Percentiles rank a stretch among this genome's conserved stretches.
Conservation (phyloP, 306 rosid genomes). For the Alnus glutinosa region DNA sequence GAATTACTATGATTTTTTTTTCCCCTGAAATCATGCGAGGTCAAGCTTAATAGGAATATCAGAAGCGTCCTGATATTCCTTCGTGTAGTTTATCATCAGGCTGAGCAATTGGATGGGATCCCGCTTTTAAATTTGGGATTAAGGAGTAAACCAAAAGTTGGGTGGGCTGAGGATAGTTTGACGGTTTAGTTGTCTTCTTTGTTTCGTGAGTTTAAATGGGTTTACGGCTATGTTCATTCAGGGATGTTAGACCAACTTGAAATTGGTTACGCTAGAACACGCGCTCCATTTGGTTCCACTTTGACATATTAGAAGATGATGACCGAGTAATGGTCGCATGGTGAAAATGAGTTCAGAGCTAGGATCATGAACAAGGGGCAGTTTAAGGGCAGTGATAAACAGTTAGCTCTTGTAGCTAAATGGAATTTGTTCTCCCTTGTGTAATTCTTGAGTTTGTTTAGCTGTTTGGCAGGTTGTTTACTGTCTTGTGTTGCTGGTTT, state of each 20-base stretch:
- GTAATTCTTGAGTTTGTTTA: no score
- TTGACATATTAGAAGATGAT: neutral
- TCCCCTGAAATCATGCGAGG: neutral
- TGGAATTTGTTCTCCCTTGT: no score
- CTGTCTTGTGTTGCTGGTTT: no score
- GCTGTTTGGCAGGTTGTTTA: no score
- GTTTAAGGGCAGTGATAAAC: no score
- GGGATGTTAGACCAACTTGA: neutral
- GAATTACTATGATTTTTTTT: neutral
- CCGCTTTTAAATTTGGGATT: neutral
- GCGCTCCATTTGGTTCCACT: neutral
- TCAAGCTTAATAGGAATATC: neutral
- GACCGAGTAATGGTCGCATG: no score
- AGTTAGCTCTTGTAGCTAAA: no score
- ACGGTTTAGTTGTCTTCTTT: neutral
- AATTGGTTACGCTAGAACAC: neutral
- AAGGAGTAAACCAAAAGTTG: neutral
- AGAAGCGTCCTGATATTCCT: neutral
- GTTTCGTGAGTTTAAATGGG: neutral
- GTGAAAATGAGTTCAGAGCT: no score
- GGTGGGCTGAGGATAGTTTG: neutral
- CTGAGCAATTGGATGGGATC: neutral
- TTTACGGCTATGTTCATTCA: neutral
- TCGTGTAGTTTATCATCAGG: neutral
- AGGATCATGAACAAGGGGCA: no score